Base-by-base conservation (phyloP, 176 grass and related monocot species). In the Musa schizocarpa region DNA sequence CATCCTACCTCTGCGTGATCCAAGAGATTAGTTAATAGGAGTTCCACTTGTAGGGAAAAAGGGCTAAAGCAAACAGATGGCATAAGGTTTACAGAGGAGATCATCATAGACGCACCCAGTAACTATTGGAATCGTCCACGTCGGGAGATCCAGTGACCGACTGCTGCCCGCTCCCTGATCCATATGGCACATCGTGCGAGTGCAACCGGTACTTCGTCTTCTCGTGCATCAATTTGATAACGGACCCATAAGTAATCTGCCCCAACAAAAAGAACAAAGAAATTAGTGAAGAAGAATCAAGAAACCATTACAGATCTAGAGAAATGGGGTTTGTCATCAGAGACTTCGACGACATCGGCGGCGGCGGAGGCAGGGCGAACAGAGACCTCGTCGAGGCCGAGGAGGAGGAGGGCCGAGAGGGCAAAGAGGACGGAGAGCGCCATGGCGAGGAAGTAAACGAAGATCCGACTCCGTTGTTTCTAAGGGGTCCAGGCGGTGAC, bases 141-240 rank as follows among this genome's bases (percentile, higher is more conserved):
- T 87, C 77, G 9, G 90, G 87, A 23, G 87, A 87, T 11, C 87
- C 90, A 8, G 90, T 93, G 66, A 93, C 90, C 19, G 90, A 93
- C 66, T 89, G 90, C 82, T 93, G 90, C 13, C 90, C 90, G 80
- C 90, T 93, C 69, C 90, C 90, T 0, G 90, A 89, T 12, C 90
- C 90, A 23, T 93, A 93, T 2, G 90, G 87, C 71, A 93, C 82
- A 34, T 93, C 90, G 76, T 93, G 90, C 50, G 90, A 93, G 80
- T 93, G 90, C 54, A 93, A 76, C 71, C 90, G 82, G 66, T 85
- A 82, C 84, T 93, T 93, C n/a, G 90, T 89, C 85, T 75, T 89
- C 43, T 93, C 87, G 62, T 93, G 90, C 87, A 89, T 87, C 90
- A 93, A 78, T 81, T 93, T 93, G 43, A 93, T 21, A 50, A 88